These are phyloP conservation scores for Macrophomina tecta DNA, from an alignment of 2,329 filamentous ascomycete species.

Conservation along the genomic window DNA sequence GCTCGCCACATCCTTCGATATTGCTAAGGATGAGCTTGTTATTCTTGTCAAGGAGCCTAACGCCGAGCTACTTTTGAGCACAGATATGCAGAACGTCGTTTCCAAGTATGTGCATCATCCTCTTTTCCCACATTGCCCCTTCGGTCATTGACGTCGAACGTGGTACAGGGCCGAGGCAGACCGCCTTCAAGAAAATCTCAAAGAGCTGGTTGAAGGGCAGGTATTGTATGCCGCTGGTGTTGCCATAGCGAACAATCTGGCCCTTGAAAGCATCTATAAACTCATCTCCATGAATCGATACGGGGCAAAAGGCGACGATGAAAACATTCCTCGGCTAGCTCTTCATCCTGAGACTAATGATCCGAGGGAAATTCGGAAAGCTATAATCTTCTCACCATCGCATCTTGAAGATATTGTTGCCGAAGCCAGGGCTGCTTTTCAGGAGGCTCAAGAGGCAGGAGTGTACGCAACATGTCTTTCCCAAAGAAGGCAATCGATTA, in stretches of 20 bases:
- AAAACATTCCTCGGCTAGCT: conserved; percentile 1
- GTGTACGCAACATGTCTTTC: neutral
- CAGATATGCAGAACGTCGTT: conserved; percentile 36
- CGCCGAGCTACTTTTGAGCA: conserved; percentile 34
- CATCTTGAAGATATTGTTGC: neutral
- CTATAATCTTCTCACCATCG: conserved; percentile 22
- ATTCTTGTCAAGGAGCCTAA: neutral
- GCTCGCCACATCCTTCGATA: conserved; percentile 4
- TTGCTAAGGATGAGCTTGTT: conserved; percentile 7
- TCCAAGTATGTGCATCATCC: conserved; percentile 30
- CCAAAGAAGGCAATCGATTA: neutral
- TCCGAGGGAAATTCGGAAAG: conserved; percentile 7
- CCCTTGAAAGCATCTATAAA: conserved; percentile 34
- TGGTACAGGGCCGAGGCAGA: conserved; percentile 6
- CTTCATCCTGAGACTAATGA: conserved; percentile 11
- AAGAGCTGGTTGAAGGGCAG: conserved; percentile 2
- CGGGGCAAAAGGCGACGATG: conserved; percentile 12
- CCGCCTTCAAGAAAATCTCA: conserved; percentile 10
- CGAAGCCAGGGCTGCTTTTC: neutral
- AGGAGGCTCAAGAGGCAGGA: neutral
- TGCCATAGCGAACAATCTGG: conserved; percentile 34
- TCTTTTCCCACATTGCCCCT: neutral
- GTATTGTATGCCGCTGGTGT: conserved; percentile 22
- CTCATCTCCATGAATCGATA: conserved; percentile 30
- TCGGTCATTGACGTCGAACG: neutral